Conservation (phyloP, 2,329 filamentous ascomycete genomes). For the Alternaria triticimaculans region DNA sequence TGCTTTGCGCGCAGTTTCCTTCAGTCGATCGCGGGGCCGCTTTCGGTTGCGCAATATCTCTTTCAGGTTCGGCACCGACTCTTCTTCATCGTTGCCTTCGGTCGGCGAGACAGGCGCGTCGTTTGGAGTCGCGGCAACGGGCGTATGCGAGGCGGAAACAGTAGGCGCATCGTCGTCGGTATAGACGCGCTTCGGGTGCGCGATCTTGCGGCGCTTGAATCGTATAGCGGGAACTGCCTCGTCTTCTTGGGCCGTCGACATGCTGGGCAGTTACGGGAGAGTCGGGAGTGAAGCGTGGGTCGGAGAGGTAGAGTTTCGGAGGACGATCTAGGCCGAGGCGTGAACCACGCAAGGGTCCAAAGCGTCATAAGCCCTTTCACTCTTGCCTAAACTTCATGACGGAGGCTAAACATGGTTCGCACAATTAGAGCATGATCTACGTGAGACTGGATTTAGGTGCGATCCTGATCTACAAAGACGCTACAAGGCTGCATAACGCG, state of each 20-base stretch:
- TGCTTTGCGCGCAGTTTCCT: constrained; percentile 27
- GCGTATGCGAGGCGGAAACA: constrained; percentile 1
- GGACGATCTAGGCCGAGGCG: not conserved
- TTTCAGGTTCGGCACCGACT: constrained; percentile 32
- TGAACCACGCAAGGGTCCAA: constrained; percentile 3
- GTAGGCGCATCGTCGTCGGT: constrained; percentile 19
- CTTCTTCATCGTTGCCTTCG: constrained; percentile 21
- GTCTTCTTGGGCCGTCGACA: constrained; percentile 23
- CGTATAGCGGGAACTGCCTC: constrained; percentile 24
- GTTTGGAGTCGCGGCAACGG: constrained; percentile 9
- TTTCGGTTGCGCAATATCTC: constrained; percentile 43
- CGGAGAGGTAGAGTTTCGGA: not conserved
- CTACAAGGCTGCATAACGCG: not conserved
- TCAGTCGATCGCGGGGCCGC: constrained; percentile 33
- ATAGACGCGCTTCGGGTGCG: constrained; percentile 32
- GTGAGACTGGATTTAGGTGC: not conserved
- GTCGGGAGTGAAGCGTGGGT: constrained; percentile 3
- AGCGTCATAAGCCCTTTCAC: constrained; percentile 5
- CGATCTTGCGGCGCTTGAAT: constrained; percentile 43
- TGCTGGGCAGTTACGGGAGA: constrained; percentile 8
- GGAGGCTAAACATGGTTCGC: not conserved
- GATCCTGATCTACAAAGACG: no score
- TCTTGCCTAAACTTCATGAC: not conserved
- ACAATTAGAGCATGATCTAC: not conserved
- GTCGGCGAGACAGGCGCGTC: constrained; percentile 16